Base-by-base conservation (phyloP, 2,329 filamentous ascomycete species). In the Mollisia scopiformis region DNA sequence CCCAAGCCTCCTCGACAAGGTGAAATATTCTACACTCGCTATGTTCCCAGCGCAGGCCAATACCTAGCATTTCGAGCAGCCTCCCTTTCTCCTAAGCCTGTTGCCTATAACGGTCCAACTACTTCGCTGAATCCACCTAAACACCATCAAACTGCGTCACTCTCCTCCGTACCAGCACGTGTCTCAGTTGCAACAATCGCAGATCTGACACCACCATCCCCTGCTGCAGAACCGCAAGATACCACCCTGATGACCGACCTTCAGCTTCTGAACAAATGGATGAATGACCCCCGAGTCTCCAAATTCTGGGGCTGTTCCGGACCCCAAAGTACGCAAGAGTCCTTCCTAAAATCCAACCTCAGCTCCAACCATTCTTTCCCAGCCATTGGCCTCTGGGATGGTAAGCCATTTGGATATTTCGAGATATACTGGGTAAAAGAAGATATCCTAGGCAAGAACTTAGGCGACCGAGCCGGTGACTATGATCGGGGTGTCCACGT, bases 361-460 rank as follows among this genome's bases (percentile, higher is more conserved):
- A 81, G 81, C 13, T 87, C 83, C 21, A 81, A 82, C 19, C 90
- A 97, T 75, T 92, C 88, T 8, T 97, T 98, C 75, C 95, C 95
- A 0, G 92, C 89, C 0, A 94, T 98, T 62, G 95, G 91, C 0
- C 88, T 93, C 73, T 99, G 94, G 91, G 92, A 98, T 69, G 93
- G 92, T 11, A 89, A 94, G 62, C 94, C 94, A 0, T 99, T 98
- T 77, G 95, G 93, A 0, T 99, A 96, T 74, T 97, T 99, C 73
- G 95, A 99, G 78, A 84, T 99, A 33, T 99, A 99, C 78, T 99
- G 95, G 94, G 92, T 95, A 3, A 97, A 96, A 71, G 95, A 99
- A 73, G 95, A 98, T 71, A 78, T 81, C 0, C 75, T 99, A 0
- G 92, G 91, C 0, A 84, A 82, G 51, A 82, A 92, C 65, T 76